phyloP scores from a whole-genome alignment of 169 alveolate species.

The Eimeria acervulina region DNA sequence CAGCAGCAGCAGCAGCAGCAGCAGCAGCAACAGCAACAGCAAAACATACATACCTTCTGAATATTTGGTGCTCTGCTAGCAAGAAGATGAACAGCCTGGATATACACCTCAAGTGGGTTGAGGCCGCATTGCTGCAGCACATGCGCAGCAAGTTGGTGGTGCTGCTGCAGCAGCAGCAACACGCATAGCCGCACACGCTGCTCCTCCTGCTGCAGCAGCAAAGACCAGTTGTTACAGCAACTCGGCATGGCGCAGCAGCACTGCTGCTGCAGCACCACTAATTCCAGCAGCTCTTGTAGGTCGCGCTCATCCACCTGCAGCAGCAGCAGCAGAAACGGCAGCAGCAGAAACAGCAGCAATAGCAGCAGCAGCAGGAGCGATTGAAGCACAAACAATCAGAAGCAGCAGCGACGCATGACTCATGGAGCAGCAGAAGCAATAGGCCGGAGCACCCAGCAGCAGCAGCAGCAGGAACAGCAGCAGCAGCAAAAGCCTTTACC shows the following conservation, averaged over 20 bases:
- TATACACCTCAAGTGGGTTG: slow-evolving; percentile 66
- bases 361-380: neutral
- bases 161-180: slow-evolving; percentile 5
- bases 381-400: neutral
- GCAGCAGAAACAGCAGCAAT: neutral
- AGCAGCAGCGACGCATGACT: neutral
- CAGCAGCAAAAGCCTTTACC: slow-evolving; percentile 22
- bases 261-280: slow-evolving; percentile 62
- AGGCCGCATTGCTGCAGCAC: slow-evolving; percentile 65
- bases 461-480: neutral
- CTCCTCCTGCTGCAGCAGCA: too few species aligned
- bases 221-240: neutral
- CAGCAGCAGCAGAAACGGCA: slow-evolving; percentile 43
- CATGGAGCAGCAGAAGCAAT: neutral
- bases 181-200: too few species aligned
- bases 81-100: slow-evolving; percentile 62
- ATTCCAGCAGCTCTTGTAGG: slow-evolving; percentile 54
- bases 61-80: slow-evolving; percentile 61
- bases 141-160: slow-evolving; percentile 48
- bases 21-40: slow-evolving; percentile 4
- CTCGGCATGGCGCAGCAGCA: slow-evolving; percentile 69
- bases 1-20: too few species aligned
- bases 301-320: slow-evolving; percentile 64
- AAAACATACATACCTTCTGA: neutral
- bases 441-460: neutral